phyloP scores from a whole-genome alignment of 768 basidiomycete species.

The Lentinus tigrinus region DNA sequence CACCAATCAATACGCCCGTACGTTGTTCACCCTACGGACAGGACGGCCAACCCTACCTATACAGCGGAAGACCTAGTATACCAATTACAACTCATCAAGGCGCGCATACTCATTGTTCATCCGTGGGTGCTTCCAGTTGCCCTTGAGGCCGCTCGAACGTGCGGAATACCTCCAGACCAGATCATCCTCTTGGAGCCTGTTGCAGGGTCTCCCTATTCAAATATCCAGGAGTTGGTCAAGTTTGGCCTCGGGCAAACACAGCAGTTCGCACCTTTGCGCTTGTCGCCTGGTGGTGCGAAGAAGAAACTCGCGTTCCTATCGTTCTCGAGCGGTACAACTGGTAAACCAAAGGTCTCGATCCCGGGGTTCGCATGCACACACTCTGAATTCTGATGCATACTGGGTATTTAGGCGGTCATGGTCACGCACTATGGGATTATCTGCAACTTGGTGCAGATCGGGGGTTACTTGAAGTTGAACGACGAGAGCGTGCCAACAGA shows the following conservation, averaged over 20 bases:
- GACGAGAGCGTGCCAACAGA: conserved; percentile 18
- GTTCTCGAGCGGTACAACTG: conserved; percentile 35
- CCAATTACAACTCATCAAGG: conserved; percentile 49
- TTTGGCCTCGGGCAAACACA: conserved; percentile 16
- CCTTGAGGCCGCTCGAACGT: conserved; percentile 40
- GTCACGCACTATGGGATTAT: conserved; percentile 32
- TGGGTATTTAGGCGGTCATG: conserved; percentile 25
- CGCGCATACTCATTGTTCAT: conserved; percentile 49
- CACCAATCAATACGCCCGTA: background rate
- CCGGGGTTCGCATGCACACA: conserved; percentile 40
- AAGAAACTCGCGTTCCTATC: conserved; percentile 31
- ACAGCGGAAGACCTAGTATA: conserved; percentile 56
- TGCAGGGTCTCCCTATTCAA: conserved; percentile 18
- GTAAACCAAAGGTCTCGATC: conserved; percentile 26
- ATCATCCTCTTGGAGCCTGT: conserved; percentile 35
- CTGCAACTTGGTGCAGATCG: conserved; percentile 29
- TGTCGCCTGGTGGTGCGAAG: conserved; percentile 27
- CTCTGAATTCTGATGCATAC: background rate
- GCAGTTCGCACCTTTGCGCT: conserved; percentile 20
- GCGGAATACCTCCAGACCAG: conserved; percentile 42
- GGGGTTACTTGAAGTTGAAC: conserved; percentile 16
- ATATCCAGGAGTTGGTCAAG: conserved; percentile 21
- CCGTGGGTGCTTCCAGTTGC: conserved; percentile 44
- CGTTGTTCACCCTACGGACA: conserved; percentile 36
- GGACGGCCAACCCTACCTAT: conserved; percentile 55